Base-by-base conservation (phyloP, 2,329 filamentous ascomycete species). In the Dactylellina haptotyla region DNA sequence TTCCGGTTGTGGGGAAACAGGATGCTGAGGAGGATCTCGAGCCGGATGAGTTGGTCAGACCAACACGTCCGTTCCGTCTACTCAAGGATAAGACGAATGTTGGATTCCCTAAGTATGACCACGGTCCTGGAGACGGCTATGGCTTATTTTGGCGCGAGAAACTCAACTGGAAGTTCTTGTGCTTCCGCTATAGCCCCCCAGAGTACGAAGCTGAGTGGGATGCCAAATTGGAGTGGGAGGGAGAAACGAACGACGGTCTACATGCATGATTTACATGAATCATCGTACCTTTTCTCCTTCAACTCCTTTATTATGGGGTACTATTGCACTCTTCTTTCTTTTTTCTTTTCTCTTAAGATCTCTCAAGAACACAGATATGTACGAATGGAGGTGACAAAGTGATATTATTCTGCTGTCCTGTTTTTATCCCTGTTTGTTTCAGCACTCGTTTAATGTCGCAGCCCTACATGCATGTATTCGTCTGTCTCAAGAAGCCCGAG, bases 141-240 rank as follows among this genome's bases (percentile, higher is more conserved):
- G 88, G 88, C 37, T 82, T 90, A 46, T 89, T 89, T 79, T 90
- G 88, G 87, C 85, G 88, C 77, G 87, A 88, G 78, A 91, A 94
- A 82, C 83, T 95, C 79, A 95, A 95, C 82, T 94, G 91, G 91
- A 92, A 90, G 80, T 85, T 93, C 80, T 82, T 93, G 79, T 90
- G 88, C 59, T 94, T 90, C 91, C 89, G 93, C 80, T 92, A 87
- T 85, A 86, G 87, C 79, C 83, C 84, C 41, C 83, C 81, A 64
- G 80, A 80, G 72, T 43, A 61, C 77, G 63, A 58, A n/a, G 56
- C 51, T 2, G 34, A n/a, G 10, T 73, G 69, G 69, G 23, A 66
- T 37, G 54, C 54, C 0, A 41, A 50, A 4, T 34, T 73, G 18
- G 61, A 73, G 26, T 73, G 61, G 61, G 18, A 66, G 10, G 69